Base-by-base conservation (phyloP, 2,329 filamentous ascomycete genomes). In the Sphaerulina vaccinii region DNA sequence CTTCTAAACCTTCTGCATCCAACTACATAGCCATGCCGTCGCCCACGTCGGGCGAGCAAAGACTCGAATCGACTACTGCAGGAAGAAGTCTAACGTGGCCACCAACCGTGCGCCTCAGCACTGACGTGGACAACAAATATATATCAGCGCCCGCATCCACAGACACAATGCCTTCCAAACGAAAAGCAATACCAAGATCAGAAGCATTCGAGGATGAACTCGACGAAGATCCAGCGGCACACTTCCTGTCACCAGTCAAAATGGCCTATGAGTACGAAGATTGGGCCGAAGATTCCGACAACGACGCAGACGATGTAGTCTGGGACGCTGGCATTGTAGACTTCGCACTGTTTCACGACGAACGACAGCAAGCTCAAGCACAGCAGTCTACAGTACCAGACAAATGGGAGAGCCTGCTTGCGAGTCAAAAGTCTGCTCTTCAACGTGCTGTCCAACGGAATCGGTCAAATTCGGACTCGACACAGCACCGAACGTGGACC, bases 271-370 rank as follows among this genome's bases (percentile, higher is more conserved):
- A 59, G 45, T 65, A 65, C 58, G 61, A 65, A 44, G 59, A 62
- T 51, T 66, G 64, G 62, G 56, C 58, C 38, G 61, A 62, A 29
- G 59, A 62, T 22, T 57, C 54, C 39, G 60, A 62, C 43, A 58
- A 62, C 33, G 63, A 61, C 29, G 56, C 50, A n/a, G 59, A 62
- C 2, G 58, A 64, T 16, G 46, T 67, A 44, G 63, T 62, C 33
- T 67, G 65, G 65, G 50, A 65, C 48, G 65, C 65, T 15, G 66
- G 63, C 44, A 68, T 68, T 37, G 68, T 59, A 32, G 66, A 68
- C 55, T 68, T 68, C 39, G 62, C 64, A 7, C 62, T 67, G 36
- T 68, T 67, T 59, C 53, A 62, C 51, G 36, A 54, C 35, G 65
- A 68, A 43, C 42, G 59, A 39, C 60, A 60, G 7, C 55, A 49